Percentiles rank a stretch among this genome's conserved stretches.
Conservation (phyloP, 768 basidiomycete species). For the Tulasnella sp. region DNA sequence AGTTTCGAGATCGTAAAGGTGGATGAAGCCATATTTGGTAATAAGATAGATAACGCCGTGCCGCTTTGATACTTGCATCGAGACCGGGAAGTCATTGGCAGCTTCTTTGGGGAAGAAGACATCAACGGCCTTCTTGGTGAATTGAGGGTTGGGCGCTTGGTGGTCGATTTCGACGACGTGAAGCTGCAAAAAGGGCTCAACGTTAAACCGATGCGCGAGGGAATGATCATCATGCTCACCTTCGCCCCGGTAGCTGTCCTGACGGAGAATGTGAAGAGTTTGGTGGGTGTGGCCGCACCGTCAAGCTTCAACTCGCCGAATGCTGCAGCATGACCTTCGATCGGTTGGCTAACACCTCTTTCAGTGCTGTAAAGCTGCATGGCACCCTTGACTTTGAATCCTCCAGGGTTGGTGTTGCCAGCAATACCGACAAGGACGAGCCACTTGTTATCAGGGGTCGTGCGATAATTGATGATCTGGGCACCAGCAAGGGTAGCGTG, state of each 20-base stretch:
- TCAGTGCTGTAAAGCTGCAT: slow-evolving; percentile 97
- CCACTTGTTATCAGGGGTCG: slow-evolving; percentile 93
- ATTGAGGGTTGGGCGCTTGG: slow-evolving; percentile 83
- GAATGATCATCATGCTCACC: slow-evolving; percentile 48
- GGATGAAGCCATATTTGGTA: slow-evolving; percentile 99
- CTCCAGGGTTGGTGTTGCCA: slow-evolving; percentile 88
- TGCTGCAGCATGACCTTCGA: slow-evolving; percentile 96
- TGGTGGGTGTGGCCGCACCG: slow-evolving; percentile 77
- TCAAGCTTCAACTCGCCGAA: slow-evolving; percentile 92
- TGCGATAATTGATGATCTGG: slow-evolving; percentile 98
- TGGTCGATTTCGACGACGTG: slow-evolving; percentile 99
- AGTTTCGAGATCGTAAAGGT: slow-evolving; percentile 95
- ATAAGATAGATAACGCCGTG: slow-evolving; percentile 97
- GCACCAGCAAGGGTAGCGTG: slow-evolving; percentile 90
- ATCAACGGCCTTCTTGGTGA: slow-evolving; percentile 95
- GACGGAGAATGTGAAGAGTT: slow-evolving; percentile 92
- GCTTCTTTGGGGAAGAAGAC: slow-evolving; percentile 99
- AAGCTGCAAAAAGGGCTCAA: slow-evolving; percentile 51
- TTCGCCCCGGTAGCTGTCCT: slow-evolving; percentile 97
- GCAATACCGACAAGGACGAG: slow-evolving; percentile 94
- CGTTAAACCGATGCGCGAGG: too few relatives aligned
- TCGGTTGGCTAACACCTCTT: slow-evolving; percentile 91
- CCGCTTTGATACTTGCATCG: slow-evolving; percentile 97
- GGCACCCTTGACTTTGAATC: slow-evolving; percentile 97
- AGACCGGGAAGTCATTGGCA: slow-evolving; percentile 96